Conservation (phyloP, 139 green algal genomes). For the Zygnema circumcarinatum region DNA sequence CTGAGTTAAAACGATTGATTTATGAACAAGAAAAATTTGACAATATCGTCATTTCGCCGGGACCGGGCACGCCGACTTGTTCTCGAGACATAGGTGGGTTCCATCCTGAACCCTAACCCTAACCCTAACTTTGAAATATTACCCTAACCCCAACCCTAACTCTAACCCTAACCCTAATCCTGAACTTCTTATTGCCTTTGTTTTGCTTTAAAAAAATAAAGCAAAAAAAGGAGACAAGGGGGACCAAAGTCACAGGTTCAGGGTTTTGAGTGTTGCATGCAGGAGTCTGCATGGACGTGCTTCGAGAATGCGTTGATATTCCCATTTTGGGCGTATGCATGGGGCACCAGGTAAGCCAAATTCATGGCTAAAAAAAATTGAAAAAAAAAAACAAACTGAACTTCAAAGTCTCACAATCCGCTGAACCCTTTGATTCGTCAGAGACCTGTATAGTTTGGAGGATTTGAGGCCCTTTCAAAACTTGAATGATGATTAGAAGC, state of each 20-base stretch:
- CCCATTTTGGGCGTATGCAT: conserved; percentile 96
- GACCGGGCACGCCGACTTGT: conserved; percentile 82
- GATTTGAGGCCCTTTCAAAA: not conserved
- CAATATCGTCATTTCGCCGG: conserved; percentile 94
- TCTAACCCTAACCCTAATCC: no score
- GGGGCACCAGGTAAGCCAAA: conserved; percentile 78
- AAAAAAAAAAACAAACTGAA: no score
- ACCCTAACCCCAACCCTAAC: no score
- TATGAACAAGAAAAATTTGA: conserved; percentile 63
- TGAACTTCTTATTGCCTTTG: no score
- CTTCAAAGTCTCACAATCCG: not conserved
- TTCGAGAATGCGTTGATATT: conserved; percentile 60
- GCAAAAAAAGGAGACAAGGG: no score
- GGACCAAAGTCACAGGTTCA: no score
- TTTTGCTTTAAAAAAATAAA: no score
- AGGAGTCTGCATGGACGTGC: conserved; percentile 77
- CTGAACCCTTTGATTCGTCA: not conserved
- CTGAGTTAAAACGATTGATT: conserved; percentile 67
- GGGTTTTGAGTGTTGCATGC: no score
- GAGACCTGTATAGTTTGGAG: not conserved
- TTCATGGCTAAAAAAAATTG: not conserved
- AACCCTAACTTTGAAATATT: not conserved
- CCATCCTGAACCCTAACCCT: not conserved
- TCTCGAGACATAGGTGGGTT: conserved; percentile 73
- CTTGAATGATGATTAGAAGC: no score